These are phyloP conservation scores for Fragaria iinumae DNA, from an alignment of 306 rosid genomes.

Conservation along the genomic window DNA sequence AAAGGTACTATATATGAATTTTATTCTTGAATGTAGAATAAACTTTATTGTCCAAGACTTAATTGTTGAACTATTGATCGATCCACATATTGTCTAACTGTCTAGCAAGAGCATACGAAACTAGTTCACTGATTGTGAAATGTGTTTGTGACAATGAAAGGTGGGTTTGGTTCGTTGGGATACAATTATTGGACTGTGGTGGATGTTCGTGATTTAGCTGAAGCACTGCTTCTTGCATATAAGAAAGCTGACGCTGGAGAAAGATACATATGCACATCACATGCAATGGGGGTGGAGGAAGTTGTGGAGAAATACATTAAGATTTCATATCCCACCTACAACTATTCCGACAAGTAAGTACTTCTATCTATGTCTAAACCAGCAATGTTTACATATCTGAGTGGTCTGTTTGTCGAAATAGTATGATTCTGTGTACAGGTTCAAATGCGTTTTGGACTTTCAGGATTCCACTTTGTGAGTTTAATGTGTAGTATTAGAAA, in stretches of 20 bases:
- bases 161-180: constrained; percentile 32
- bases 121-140: not conserved
- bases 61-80: too few species aligned
- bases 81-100: not conserved
- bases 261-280: constrained; percentile 47
- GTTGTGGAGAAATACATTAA: constrained; percentile 40
- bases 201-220: constrained; percentile 52
- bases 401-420: not conserved
- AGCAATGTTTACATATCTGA: not conserved
- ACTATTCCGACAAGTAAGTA: constrained; percentile 19
- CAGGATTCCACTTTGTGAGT: not conserved
- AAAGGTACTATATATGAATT: constrained; percentile 33
- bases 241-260: constrained; percentile 49
- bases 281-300: constrained; percentile 14
- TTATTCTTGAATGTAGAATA: not conserved
- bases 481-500: not conserved
- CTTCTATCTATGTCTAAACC: not conserved
- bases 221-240: constrained; percentile 43
- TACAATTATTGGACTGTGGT: constrained; percentile 27
- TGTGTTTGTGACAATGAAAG: not conserved
- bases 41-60: not conserved
- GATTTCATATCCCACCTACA: constrained; percentile 40
- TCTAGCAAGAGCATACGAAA: not conserved
- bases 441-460: not conserved
- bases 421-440: not conserved